Evolutionary conservation across 805 yeast genomes (phyloP).

Genomic region (Candida boidinii): DNA sequence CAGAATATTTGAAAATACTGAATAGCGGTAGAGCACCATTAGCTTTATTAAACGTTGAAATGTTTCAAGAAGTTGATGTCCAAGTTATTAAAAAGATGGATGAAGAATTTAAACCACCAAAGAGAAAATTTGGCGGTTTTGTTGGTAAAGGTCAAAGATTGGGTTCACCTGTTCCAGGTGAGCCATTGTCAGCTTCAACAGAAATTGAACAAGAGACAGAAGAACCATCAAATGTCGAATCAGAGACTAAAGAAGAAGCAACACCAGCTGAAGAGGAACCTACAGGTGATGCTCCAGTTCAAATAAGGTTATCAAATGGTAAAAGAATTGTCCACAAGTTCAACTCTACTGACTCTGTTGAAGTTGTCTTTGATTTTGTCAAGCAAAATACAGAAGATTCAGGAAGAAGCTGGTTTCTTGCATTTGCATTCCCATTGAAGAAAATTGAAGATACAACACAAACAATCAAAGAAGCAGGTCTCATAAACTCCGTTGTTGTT

Average conservation of each 20-base stretch:
- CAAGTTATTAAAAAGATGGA: constrained; percentile 73
- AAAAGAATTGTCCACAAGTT: constrained; percentile 58
- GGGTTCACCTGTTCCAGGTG: constrained; percentile 87
- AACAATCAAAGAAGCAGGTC: constrained; percentile 66
- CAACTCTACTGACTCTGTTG: constrained; percentile 55
- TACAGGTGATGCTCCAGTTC: constrained; percentile 66
- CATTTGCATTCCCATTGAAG: constrained; percentile 76
- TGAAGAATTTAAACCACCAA: constrained; percentile 60
- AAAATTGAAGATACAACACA: constrained; percentile 50
- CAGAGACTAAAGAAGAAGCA: constrained; percentile 8
- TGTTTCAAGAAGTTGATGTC: constrained; percentile 92
- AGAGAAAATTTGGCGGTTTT: constrained; percentile 54
- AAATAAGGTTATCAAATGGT: constrained; percentile 80
- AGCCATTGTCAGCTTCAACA: constrained; percentile 22
- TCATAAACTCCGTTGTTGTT: constrained; percentile 78
- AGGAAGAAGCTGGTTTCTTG: constrained; percentile 51
- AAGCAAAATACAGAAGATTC: constrained; percentile 32
- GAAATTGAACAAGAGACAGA: constrained; percentile 8
- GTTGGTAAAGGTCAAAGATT: constrained; percentile 74
- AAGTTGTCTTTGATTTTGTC: constrained; percentile 62
- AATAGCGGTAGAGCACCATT: constrained; percentile 90
- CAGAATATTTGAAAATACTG: constrained; percentile 66
- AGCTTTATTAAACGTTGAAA: constrained; percentile 68
- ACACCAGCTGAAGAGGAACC: constrained; percentile 13
- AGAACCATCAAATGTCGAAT: constrained; percentile 15